Evolutionary conservation across 1,139 yeast genomes (phyloP), one percentile per base, ranked within the genome.

Genomic region (Suhomyces taliae): DNA sequence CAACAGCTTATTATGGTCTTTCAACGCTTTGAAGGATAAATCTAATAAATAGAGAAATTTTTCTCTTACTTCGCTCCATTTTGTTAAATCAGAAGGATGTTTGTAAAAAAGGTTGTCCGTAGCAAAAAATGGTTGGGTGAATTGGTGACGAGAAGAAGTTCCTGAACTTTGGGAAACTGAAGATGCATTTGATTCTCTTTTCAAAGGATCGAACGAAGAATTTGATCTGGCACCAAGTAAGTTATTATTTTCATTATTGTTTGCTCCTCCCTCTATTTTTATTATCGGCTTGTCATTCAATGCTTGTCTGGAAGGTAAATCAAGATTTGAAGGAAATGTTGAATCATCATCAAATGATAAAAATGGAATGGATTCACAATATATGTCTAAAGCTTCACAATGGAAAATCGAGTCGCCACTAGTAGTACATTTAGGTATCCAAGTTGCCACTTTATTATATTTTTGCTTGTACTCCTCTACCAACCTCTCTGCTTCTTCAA

Each of bases 391-490:
- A 37, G 82, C 81, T 39, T 81, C 78, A 54, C 83, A 82, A 61
- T 79, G 83, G 61, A 74, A 86, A 3, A 83, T 66, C 27, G 83
- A 64, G 45, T 78, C 78, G n/a, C 83, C 86, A 44, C 72, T 76
- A 8, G 72, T 67, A 2, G 86, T 77, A n/a, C 77, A 67, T 44
- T 78, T 74, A 0, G 90, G 86, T 0, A 83, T 64, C 90, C 79
- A 75, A 1, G 67, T 56, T 2, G 71, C 66, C 11, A 62, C 61
- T 49, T 55, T 60, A 27, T 67, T 66, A 44, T 67, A 52, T 10
- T 55, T 53, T n/a, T 57, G 50, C 27, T 65, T 60, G 45, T 67
- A 75, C n/a, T 63, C 66, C 11, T 63, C 63, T 7, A 67, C 67
- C 45, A 70, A 53, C 34, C 56, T 59, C 47, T 73, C 79, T 1